Conservation (phyloP, 2,329 filamentous ascomycete species). For the Colletotrichum coccodes region DNA sequence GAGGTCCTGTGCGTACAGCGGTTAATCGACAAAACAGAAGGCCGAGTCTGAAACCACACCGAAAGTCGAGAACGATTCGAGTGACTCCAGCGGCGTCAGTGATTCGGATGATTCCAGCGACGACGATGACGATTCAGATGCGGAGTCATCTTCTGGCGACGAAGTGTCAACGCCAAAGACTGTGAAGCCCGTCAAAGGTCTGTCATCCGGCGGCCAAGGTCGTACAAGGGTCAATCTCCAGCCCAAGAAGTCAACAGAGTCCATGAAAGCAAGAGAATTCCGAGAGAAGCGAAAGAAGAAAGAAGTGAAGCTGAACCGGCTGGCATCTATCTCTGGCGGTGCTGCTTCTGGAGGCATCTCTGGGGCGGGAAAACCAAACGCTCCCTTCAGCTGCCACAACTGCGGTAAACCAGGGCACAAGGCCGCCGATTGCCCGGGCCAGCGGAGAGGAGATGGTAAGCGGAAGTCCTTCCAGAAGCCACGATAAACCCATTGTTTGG, state of each 20-base stretch:
- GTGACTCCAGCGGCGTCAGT: conserved; percentile 40
- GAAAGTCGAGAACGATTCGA: conserved; percentile 30
- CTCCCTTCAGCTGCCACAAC: conserved; percentile 62
- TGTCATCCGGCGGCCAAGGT: conserved; percentile 22
- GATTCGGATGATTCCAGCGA: conserved; percentile 33
- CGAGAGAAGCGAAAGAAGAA: conserved; percentile 71
- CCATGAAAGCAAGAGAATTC: conserved; percentile 59
- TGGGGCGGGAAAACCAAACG: conserved; percentile 28
- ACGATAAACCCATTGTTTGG: background rate
- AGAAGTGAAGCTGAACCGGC: conserved; percentile 72
- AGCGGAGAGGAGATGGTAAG: conserved; percentile 33
- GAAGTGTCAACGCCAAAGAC: conserved; percentile 8
- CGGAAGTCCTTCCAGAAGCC: conserved; percentile 15
- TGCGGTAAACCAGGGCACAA: conserved; percentile 73
- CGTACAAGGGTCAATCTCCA: conserved; percentile 24
- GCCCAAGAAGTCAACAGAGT: conserved; percentile 50
- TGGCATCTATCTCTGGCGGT: conserved; percentile 67
- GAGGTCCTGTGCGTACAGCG: background rate
- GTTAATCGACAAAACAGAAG: conserved; percentile 33
- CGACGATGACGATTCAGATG: conserved; percentile 19
- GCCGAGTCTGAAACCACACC: conserved; percentile 24
- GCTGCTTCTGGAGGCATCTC: conserved; percentile 16
- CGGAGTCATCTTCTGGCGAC: background rate
- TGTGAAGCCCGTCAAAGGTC: conserved; percentile 36
- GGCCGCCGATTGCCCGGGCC: conserved; percentile 62